Evolutionary conservation across 2,329 filamentous ascomycete species (phyloP).

Genomic region (Claviceps arundinis): DNA sequence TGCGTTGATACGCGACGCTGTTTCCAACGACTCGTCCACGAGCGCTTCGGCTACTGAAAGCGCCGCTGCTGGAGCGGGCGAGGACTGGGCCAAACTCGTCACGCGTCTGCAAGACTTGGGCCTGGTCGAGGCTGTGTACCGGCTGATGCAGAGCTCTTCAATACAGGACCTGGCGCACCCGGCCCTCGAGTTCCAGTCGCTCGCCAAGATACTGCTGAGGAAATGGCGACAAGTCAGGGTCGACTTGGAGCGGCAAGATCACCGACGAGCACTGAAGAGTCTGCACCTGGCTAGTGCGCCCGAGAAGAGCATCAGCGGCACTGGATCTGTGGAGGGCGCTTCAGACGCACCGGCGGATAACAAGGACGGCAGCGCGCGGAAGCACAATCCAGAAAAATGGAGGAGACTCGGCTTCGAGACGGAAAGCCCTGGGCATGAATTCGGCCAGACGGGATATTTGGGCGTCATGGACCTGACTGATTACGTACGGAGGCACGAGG

Average conservation of each 20-base stretch:
- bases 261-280: conserved; percentile 73
- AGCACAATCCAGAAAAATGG: conserved; percentile 87
- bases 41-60: conserved; percentile 14
- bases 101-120: conserved; percentile 87
- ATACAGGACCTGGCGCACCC: conserved; percentile 84
- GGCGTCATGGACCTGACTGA: conserved; percentile 97
- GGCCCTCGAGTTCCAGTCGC: conserved; percentile 79
- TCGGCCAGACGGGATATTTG: conserved; percentile 72
- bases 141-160: conserved; percentile 86
- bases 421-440: conserved; percentile 77
- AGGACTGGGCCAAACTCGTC: conserved; percentile 93
- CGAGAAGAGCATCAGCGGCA: conserved; percentile 32
- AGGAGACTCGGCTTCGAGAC: conserved; percentile 80
- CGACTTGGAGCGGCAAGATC: conserved; percentile 76
- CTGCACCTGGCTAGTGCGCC: conserved; percentile 73
- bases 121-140: conserved; percentile 81
- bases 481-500: conserved; percentile 83
- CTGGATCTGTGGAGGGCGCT: conserved; percentile 22
- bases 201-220: conserved; percentile 75
- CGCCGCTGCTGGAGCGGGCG: conserved; percentile 18
- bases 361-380: conserved; percentile 44
- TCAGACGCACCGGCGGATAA: conserved; percentile 20
- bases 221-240: conserved; percentile 82
- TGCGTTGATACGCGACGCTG: conserved; percentile 81
- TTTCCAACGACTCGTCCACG: conserved; percentile 55